Evolutionary conservation across 176 grass and related monocot species (phyloP), one percentile per base, ranked within the genome.

Genomic region (Oryza coarctata): DNA sequence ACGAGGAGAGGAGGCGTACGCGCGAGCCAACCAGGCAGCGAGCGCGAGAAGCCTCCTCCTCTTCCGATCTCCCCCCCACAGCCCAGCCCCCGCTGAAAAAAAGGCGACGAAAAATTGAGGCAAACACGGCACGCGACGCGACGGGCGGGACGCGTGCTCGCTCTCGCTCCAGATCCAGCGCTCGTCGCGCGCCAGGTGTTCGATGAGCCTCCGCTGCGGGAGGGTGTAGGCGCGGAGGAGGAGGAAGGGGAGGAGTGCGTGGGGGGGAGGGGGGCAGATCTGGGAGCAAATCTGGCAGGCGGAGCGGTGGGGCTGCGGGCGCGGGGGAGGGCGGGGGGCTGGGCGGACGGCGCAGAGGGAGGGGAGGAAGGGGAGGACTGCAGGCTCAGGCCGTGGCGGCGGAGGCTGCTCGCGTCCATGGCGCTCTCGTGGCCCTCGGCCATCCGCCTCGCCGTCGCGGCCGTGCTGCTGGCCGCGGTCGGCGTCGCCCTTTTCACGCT

Each of bases 401-500:
- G 83, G 60, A 75, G 94, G 63, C 75, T 92, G 80, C 85, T 92
- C 82, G 88, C 90, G 31, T 83, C 87, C 82, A 89, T 92, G 87
- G 81, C 90, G 7, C 70, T 97, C 22, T 94, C 97, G 9, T 99
- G 89, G 93, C 83, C 97, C 63, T 89, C 85, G 62, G 76, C 87
- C 41, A 10, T 94, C 65, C 84, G 97, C 49, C 80, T 96, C 61
- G 89, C 87, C 63, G 74, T 99, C 40, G 83, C 87, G n/a, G 67
- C 92, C 70, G 30, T 87, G 65, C 93, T 99, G 29, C 76, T 92
- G 40, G 80, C 71, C 49, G 93, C 76, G 22, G 88, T 92, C 66
- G 83, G 67, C 15, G 80, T 90, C 47, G 97, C 93, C 39, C 81
- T 99, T 33, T 73, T 92, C 83, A 96, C 97, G 76, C 89, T 99